Base-by-base conservation (phyloP, 352 stramenopile species). In the Pythium apleroticum region DNA sequence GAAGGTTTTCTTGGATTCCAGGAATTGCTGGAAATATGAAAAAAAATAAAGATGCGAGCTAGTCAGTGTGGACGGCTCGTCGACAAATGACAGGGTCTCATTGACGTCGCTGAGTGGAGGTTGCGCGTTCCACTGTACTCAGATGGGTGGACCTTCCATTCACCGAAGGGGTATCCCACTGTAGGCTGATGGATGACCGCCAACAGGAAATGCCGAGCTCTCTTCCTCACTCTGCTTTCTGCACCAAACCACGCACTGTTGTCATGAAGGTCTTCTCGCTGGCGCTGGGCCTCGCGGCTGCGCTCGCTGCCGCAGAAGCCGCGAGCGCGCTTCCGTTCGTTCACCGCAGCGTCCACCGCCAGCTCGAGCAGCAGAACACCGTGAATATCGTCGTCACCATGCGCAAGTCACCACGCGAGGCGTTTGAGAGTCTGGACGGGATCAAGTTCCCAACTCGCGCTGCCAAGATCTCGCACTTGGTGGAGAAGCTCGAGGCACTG, bases 81-180 rank as follows among this genome's bases (percentile, higher is more conserved):
- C 30, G 30, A 33, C 30, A 33, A 4, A 33, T 33, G 30, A 33
- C 30, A 33, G 9, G 30, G 9, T 33, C 30, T 33, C 30, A 33
- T 33, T 9, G 30, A 33, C 30, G 30, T 33, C 9, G 9, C 30
- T 33, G 30, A 33, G 30, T 33, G 30, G 83, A 39, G n/a, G n/a
- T n/a, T n/a, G n/a, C n/a, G n/a, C n/a, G n/a, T 11, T 2, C 33
- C 10, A 39, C 3, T 39, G 33, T 39, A 39, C 33, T 39, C 33
- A 39, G 33, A 39, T 39, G 33, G 11, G 30, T 33, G 30, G 30
- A 33, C 4, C 30, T 4, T 33, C 30, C 30, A 33, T 33, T 33
- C 30, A 9, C 9, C 30, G 9, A 33, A 4, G 30, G 4, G 30
- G 9, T 33, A 33, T 39, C 7, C 33, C 33, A 39, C 33, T 39